Conservation (phyloP, 2,329 filamentous ascomycete genomes). For the Cordyceps sp. region DNA sequence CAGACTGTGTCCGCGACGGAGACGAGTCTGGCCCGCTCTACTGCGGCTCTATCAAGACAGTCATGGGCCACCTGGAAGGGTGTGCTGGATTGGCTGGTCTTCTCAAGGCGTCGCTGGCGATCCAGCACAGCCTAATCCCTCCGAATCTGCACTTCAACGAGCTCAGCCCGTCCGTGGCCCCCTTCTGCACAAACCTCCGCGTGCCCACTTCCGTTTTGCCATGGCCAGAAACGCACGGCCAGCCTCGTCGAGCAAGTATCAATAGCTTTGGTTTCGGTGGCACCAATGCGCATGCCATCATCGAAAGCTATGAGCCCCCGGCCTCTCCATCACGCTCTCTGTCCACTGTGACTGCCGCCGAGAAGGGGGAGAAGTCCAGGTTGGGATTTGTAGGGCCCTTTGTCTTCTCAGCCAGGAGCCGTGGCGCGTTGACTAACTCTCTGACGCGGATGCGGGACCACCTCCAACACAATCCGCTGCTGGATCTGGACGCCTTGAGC, state of each 20-base stretch:
- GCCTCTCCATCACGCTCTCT: no score
- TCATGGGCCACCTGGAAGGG: conserved; percentile 12
- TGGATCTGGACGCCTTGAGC: no score
- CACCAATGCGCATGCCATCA: conserved; percentile 27
- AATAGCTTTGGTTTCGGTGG: conserved; percentile 34
- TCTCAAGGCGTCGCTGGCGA: conserved; percentile 6
- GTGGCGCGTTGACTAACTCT: no score
- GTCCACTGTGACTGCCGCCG: no score
- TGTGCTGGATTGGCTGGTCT: conserved; percentile 9
- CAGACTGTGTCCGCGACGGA: background rate
- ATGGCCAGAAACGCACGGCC: conserved; percentile 7
- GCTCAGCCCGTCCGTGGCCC: conserved; percentile 11
- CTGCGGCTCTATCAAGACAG: conserved; percentile 11
- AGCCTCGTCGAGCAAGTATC: conserved; percentile 21
- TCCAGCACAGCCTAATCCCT: conserved; percentile 8
- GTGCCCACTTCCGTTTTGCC: conserved; percentile 6
- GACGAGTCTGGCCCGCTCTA: background rate
- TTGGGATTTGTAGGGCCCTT: no score
- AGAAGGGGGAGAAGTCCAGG: no score
- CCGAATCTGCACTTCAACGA: conserved; percentile 14
- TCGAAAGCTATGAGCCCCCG: no score
- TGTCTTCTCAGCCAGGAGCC: no score
- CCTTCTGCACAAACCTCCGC: conserved; percentile 8
- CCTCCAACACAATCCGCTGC: no score
- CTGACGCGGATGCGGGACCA: no score